Base-by-base conservation (phyloP, 768 basidiomycete species). In the Leccinum longicurvipes region DNA sequence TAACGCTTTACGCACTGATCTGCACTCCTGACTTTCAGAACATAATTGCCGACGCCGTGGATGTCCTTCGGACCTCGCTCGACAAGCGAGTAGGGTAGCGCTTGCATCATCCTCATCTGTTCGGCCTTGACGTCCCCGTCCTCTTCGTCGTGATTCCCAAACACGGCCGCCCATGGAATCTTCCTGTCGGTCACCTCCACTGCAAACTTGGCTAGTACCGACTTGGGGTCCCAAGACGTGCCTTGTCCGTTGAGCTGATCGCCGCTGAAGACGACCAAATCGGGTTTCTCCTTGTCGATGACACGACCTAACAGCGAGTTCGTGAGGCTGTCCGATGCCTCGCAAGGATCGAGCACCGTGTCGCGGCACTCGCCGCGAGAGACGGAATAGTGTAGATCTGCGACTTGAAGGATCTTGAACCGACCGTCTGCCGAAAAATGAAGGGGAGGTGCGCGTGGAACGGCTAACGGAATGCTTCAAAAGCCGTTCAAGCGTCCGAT, bases 191-290 rank as follows among this genome's bases (percentile, higher is more conserved):
- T 87, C 6, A 90, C 91, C 0, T 85, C 83, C 28, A 76, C 77
- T 0, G 92, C 85, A 64, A 95, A 95, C 72, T 98, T 98, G 14
- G 94, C 87, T 7, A 98, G 74, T 4, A 96, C 88, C 4, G 88
- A 89, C 63, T 86, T 84, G 1, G 91, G 78, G 59, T 97, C 93
- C 90, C 94, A 98, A 0, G 88, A 84, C 0, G 91, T 89, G 9
- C 82, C 81, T 70, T 98, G 94, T 0, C 94, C 95, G 61, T 96
- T 97, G 24, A 97, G 79, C 70, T 95, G 93, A 71, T 98, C 96
- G 0, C 96, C 96, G 0, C 82, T 85, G 64, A 98, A 94, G 8
- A 99, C 87, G 47, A 98, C 88, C 11, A 99, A 70, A 67, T 95
- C 92, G 0, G 96, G 96, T 63, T 89, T 85, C 73, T 96, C 93